These are phyloP conservation scores for Euclidium syriacum DNA, from an alignment of 345 rosid genomes.

Conservation along the genomic window DNA sequence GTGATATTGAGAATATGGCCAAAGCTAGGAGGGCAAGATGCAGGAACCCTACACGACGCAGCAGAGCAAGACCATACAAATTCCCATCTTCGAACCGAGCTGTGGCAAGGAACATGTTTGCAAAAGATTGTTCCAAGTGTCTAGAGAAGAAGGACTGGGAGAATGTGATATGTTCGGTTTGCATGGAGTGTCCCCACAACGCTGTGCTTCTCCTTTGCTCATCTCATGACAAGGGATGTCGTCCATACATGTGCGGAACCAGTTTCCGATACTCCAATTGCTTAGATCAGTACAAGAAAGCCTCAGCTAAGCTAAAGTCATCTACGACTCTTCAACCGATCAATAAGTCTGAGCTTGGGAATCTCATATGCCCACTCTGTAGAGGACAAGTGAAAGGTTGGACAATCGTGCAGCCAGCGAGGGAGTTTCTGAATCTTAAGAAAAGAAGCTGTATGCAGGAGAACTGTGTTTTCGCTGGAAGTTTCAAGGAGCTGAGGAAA, in stretches of 20 bases:
- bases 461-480: conserved; percentile 62
- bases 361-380: conserved; percentile 90
- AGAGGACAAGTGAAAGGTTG: conserved; percentile 97
- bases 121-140: conserved; percentile 43
- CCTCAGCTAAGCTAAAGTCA: conserved; percentile 55
- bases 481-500: conserved; percentile 84
- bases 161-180: conserved; percentile 82
- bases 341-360: conserved; percentile 50
- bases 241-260: conserved; percentile 98
- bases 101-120: conserved; percentile 32
- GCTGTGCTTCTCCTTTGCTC: conserved; percentile 98
- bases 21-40: conserved; percentile 58
- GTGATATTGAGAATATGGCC: conserved; percentile 39
- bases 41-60: conserved; percentile 44
- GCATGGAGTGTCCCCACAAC: conserved; percentile 97
- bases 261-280: conserved; percentile 93
- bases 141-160: conserved; percentile 79
- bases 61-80: conserved; percentile 51
- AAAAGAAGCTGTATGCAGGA: conserved; percentile 95
- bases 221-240: conserved; percentile 95
- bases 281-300: conserved; percentile 89
- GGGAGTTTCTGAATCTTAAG: conserved; percentile 66
- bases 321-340: conserved; percentile 32
- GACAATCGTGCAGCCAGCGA: conserved; percentile 90
- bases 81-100: conserved; percentile 32